Percentiles rank a stretch among this genome's conserved stretches.
Evolutionary conservation across 305 asterid species (phyloP).

Genomic region (Striga hermonthica): DNA sequence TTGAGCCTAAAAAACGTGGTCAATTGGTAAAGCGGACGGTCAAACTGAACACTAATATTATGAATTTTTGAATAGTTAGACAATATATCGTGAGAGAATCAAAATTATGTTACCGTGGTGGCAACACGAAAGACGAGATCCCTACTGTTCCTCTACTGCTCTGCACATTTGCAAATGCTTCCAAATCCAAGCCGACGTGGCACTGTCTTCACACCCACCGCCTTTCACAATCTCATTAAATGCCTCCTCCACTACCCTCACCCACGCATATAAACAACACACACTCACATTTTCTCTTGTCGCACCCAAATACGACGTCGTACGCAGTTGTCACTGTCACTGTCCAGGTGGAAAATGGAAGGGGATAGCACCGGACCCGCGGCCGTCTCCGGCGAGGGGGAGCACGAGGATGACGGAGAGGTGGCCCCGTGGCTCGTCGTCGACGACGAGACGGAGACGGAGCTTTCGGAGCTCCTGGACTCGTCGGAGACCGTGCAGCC

Average conservation of each 20-base stretch:
- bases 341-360: slow-evolving; percentile 13
- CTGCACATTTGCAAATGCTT: no score
- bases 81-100: no score
- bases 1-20: no score
- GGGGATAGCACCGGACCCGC: slow-evolving; percentile 12
- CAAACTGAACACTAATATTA: no score
- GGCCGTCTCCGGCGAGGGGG: background rate
- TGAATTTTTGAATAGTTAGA: no score
- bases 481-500: slow-evolving; percentile 37
- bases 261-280: background rate
- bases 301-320: slow-evolving; percentile 20
- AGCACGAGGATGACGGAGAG: slow-evolving; percentile 28
- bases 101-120: no score
- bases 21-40: no score
- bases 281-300: background rate
- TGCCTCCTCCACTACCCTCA: background rate
- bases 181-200: slow-evolving; percentile 11
- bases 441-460: slow-evolving; percentile 50
- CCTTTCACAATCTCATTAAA: background rate
- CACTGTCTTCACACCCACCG: background rate
- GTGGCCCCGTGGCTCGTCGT: slow-evolving; percentile 42
- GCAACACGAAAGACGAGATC: no score
- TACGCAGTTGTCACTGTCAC: slow-evolving; percentile 13
- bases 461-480: slow-evolving; percentile 56
- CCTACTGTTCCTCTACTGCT: no score